phyloP scores from a whole-genome alignment of 139 green algal genomes.

The Chlamydomonas eustigma region DNA sequence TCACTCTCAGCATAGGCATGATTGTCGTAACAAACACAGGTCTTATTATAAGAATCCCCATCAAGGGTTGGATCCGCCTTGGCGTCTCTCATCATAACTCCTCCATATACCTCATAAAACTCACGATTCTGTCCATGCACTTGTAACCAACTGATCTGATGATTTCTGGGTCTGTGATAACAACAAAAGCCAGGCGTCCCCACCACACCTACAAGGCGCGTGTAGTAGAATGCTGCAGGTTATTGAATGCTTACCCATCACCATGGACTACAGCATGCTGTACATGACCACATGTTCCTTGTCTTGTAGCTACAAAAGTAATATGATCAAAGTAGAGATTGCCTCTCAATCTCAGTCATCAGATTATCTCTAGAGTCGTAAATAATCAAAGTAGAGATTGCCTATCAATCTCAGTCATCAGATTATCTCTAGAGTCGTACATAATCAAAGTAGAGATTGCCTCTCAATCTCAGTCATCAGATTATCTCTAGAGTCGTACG shows the following conservation, averaged over 20 bases:
- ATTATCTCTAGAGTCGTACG: background rate
- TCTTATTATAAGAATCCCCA: too few species aligned
- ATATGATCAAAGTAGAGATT: background rate
- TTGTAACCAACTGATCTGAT: background rate
- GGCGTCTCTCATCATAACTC: too few species aligned
- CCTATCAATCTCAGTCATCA: background rate
- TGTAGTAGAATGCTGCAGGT: too few species aligned
- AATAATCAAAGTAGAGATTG: background rate
- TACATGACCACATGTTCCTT: too few species aligned
- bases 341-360: background rate
- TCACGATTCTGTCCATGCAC: background rate
- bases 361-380: background rate
- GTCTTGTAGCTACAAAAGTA: too few species aligned
- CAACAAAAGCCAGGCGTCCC: background rate
- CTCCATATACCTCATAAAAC: background rate
- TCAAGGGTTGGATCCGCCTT: too few species aligned
- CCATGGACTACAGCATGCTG: too few species aligned
- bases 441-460: background rate
- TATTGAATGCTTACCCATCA: too few species aligned
- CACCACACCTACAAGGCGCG: background rate
- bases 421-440: background rate
- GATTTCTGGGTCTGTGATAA: constrained; percentile 9
- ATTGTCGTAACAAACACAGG: too few species aligned
- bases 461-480: background rate
- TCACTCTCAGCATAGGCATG: too few species aligned